Evolutionary conservation across 2,329 filamentous ascomycete genomes (phyloP), one percentile per base, ranked within the genome.

Genomic region (Chaetomium strumarium): DNA sequence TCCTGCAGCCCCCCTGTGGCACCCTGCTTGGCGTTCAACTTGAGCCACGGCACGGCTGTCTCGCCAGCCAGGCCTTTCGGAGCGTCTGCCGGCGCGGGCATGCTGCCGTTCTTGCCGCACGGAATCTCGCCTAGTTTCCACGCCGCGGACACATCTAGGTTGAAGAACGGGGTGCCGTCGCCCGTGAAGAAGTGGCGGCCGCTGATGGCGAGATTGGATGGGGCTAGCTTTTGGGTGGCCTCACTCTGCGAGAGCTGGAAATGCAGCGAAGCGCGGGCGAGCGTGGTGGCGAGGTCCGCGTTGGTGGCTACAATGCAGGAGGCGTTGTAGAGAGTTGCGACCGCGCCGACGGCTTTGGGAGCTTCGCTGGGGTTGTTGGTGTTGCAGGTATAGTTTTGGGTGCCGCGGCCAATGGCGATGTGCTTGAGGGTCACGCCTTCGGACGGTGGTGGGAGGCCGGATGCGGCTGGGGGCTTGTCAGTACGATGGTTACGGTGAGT

Each of bases 331-430:
- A 97, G 87, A 1, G 81, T 84, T 50, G 92, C 92, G 0, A 89
- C 66, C 49, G 92, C 92, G 58, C 92, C 92, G 46, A 75, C 69
- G 16, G 84, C 76, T 10, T 74, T 75, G 13, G 92, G 91, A 0
- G 71, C 72, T 0, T 81, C 78, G 3, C 78, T 79, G 1, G 79
- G 66, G 61, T 86, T 79, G 57, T 70, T 70, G 49, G 77, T 72
- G 53, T 80, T 75, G 75, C 92, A 96, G 47, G 89, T 95, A 75
- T 96, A 97, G 78, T 96, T 96, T 73, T 96, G 85, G 8, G 88
- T 93, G 55, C 92, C 92, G 41, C 89, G 85, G 63, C 92, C 92
- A 57, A 96, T 75, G 65, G 86, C 88, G 50, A 96, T 86, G 70
- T 95, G 88, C 65, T 81, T 79, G 46, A 95, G 76, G 3, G 66